phyloP scores from a whole-genome alignment of 106 monocot genomes.

The Agapanthus africanus region DNA sequence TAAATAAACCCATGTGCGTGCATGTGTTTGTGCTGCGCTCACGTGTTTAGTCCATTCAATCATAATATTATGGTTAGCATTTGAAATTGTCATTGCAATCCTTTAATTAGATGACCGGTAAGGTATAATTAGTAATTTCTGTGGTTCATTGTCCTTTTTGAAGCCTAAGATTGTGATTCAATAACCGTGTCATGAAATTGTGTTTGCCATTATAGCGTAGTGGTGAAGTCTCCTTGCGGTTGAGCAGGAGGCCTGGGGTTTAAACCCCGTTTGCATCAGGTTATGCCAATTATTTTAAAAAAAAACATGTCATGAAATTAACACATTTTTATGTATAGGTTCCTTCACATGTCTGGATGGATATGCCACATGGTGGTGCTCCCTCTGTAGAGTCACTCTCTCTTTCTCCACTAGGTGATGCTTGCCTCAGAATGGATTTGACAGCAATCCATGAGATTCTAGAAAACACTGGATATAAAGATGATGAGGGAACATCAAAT shows the following conservation, averaged over 20 bases:
- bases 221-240: too few relatives aligned
- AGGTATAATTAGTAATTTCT: too few relatives aligned
- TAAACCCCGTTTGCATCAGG: too few relatives aligned
- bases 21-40: neutral
- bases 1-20: too few relatives aligned
- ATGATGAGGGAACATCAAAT: conserved; percentile 94
- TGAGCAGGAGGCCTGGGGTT: too few relatives aligned
- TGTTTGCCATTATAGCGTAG: too few relatives aligned
- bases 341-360: conserved; percentile 88
- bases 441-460: conserved; percentile 92
- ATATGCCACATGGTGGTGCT: conserved; percentile 59
- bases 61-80: neutral
- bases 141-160: neutral
- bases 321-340: conserved; percentile 41
- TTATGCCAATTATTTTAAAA: too few relatives aligned
- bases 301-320: too few relatives aligned
- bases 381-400: conserved; percentile 51
- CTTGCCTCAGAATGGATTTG: conserved; percentile 85
- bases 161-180: neutral
- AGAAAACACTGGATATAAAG: conserved; percentile 83
- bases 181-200: neutral
- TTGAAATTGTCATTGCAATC: neutral
- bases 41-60: neutral
- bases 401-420: conserved; percentile 90
- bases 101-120: neutral